Conservation (phyloP, 192 early-diverging fungal species). For the Geosiphon pyriformis region DNA sequence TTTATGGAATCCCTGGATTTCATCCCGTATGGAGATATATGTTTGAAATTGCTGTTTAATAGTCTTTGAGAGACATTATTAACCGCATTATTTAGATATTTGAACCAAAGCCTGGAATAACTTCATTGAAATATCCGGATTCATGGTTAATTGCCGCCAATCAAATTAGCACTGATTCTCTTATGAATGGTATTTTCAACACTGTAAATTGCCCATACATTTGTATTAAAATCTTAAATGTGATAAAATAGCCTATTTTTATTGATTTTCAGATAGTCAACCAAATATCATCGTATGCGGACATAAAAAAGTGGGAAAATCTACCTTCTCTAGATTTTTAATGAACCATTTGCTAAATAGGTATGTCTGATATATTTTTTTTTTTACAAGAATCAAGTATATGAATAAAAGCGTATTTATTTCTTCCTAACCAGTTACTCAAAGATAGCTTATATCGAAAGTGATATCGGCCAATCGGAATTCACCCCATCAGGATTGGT, state of each 20-base stretch:
- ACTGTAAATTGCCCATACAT: conserved; percentile 20
- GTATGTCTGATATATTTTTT: conserved; percentile 35
- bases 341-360: conserved; percentile 69
- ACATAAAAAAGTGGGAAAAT: conserved; percentile 82
- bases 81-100: conserved; percentile 20
- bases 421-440: conserved; percentile 43
- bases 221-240: conserved; percentile 23
- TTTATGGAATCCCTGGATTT: conserved; percentile 39
- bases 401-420: conserved; percentile 15
- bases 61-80: too few relatives aligned
- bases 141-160: conserved; percentile 35
- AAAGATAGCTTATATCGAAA: conserved; percentile 79
- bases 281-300: conserved; percentile 69
- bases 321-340: conserved; percentile 73
- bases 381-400: not conserved
- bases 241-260: conserved; percentile 23
- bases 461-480: conserved; percentile 90
- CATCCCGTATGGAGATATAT: conserved; percentile 38
- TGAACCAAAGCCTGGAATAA: conserved; percentile 24
- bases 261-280: conserved; percentile 19
- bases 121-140: conserved; percentile 30
- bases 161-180: conserved; percentile 6
- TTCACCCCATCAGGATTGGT: conserved; percentile 77
- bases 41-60: conserved; percentile 23
- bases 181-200: conserved; percentile 1